Evolutionary conservation across 352 stramenopile genomes (phyloP), one percentile per base, ranked within the genome.

Genomic region (Globisporangium cystogenes): DNA sequence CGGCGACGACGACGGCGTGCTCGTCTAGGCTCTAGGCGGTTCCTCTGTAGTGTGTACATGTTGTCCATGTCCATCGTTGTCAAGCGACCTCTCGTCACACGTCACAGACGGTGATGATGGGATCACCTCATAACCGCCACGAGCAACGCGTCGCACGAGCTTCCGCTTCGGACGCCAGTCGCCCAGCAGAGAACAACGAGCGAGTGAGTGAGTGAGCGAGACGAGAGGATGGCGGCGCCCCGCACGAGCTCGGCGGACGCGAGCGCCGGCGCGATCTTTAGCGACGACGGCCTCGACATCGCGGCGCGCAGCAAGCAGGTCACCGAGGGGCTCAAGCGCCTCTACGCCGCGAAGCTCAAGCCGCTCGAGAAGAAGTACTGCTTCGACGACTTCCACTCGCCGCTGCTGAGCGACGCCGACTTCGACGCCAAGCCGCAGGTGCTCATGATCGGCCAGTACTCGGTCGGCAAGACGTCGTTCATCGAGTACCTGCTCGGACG

Each of bases 391-490:
- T 98, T 98, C 70, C 89, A 97, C 70, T 95, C 83, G 44, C 93
- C 93, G 3, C 65, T 95, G 12, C 69, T 98, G 53, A 96, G 78
- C 54, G 93, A 98, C 62, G 84, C 86, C 20, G 96, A 99, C 68
- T 98, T 99, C 66, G 90, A 98, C 62, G 87, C 96, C 65, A 99
- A 99, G 70, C 96, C 97, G 7, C 96, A 98, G 65, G 89, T 99
- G 35, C 86, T 99, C 60, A 95, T 99, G 79, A 96, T 99, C 56
- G 96, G 96, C 43, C 96, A 99, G 67, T 99, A 98, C 76, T 98
- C 88, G 37, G 96, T 98, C 26, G 97, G 97, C 37, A 99, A 99
- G 71, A 99, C 96, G 20, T 98, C 89, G 39, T 99, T 99, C 77
- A 97, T 98, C 55, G 86, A 96, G 65, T 97, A 98, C 60, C 61